Evolutionary conservation across 805 yeast species (phyloP).

Genomic region (Wickerhamiella allomyrinae): DNA sequence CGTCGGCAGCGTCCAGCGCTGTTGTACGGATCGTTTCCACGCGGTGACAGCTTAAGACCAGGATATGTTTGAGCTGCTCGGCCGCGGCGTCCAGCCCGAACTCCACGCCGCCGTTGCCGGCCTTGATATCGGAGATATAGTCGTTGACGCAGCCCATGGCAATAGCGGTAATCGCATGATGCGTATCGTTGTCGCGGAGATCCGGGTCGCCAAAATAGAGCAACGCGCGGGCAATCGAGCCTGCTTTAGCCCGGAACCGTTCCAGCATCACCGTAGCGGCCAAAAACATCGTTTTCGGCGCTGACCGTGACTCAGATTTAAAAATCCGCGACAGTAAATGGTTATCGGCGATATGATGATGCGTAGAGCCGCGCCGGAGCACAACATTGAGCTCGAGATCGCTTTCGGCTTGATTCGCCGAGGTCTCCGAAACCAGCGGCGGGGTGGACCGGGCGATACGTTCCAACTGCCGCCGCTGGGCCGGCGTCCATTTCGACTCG

Average conservation of each 20-base stretch:
- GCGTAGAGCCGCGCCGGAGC: conserved; percentile 66
- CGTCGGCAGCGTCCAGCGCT: conserved; percentile 64
- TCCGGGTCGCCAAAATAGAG: conserved; percentile 81
- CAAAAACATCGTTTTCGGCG: conserved; percentile 32
- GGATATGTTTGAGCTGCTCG: conserved; percentile 50
- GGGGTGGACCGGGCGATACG: conserved; percentile 79
- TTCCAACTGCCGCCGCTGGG: conserved; percentile 36
- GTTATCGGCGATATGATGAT: conserved; percentile 48
- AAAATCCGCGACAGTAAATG: conserved; percentile 24
- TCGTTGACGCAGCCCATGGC: conserved; percentile 44
- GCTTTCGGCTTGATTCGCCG: conserved; percentile 76
- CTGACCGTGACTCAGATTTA: neutral
- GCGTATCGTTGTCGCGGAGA: conserved; percentile 48
- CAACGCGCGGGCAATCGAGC: conserved; percentile 66
- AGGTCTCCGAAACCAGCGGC: conserved; percentile 67
- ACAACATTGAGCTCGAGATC: conserved; percentile 86
- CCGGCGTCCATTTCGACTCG: conserved; percentile 31
- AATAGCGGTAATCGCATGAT: conserved; percentile 51
- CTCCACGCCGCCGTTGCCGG: conserved; percentile 35
- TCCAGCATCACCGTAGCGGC: conserved; percentile 74
- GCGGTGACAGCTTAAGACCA: conserved; percentile 66
- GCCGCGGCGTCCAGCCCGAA: conserved; percentile 50
- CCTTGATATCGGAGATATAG: conserved; percentile 37
- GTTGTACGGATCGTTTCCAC: conserved; percentile 58
- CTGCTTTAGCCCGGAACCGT: conserved; percentile 59